Evolutionary conservation across 192 early-diverging fungal species (phyloP).

Genomic region (Entomortierella lignicola): DNA sequence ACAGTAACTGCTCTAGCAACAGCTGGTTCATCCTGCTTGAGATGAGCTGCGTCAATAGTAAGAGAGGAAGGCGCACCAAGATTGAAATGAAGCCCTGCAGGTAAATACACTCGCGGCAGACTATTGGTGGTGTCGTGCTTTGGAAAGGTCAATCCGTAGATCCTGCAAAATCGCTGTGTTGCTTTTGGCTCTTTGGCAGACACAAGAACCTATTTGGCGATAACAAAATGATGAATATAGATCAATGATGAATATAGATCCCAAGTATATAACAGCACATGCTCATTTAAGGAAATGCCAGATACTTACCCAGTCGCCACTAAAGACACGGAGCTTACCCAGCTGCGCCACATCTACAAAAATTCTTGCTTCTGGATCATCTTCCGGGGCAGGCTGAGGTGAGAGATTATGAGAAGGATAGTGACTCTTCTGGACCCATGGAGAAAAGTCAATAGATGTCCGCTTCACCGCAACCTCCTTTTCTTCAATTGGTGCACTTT

Average conservation of each 20-base stretch:
- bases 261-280: neutral
- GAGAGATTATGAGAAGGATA: constrained; percentile 54
- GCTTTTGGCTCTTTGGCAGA: constrained; percentile 22
- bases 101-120: constrained; percentile 58
- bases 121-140: neutral
- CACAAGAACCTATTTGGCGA: constrained; percentile 27
- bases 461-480: constrained; percentile 20
- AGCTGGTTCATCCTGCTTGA: constrained; percentile 53
- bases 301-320: constrained; percentile 69
- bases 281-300: neutral
- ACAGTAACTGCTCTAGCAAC: constrained; percentile 71
- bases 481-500: constrained; percentile 2
- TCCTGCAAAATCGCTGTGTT: constrained; percentile 36
- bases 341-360: constrained; percentile 63
- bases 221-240: no score
- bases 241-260: no score
- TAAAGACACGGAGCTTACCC: constrained; percentile 64
- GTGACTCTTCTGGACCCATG: constrained; percentile 44
- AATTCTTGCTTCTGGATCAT: constrained; percentile 65
- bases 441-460: constrained; percentile 40
- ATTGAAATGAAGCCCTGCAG: constrained; percentile 70
- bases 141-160: constrained; percentile 41
- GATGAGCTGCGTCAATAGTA: constrained; percentile 43
- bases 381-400: constrained; percentile 61
- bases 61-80: constrained; percentile 41